Base-by-base conservation (phyloP, 1,139 yeast genomes). In the Kazachstania sp. region DNA sequence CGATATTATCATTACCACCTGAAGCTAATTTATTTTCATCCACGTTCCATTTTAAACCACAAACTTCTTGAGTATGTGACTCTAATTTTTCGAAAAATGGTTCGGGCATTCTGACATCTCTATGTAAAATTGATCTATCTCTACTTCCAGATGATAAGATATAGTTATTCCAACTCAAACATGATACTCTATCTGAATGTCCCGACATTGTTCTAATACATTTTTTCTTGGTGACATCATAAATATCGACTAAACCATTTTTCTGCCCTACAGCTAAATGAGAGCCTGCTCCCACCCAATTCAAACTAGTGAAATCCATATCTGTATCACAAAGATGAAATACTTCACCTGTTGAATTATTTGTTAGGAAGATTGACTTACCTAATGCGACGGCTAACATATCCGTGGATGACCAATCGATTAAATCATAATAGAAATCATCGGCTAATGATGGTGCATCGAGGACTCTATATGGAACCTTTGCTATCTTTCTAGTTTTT, bases 361-460 rank as follows among this genome's bases (percentile, higher is more conserved):
- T 90, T 90, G 97, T 90, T 23, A 90, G 69, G 63, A 92, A 92
- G 1, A 90, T 96, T 45, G 86, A 77, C 47, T 86, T 81, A 0
- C 95, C 95, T 41, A 92, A 71, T 0, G 97, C 97, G 9, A 92
- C 98, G 0, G 95, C 96, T 36, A 92, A 69, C 29, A 86, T 71
- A 65, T 90, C 95, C 52, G 83, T 88, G 34, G 86, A 79, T 0
- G 97, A 96, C 99, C 99, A 92, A 64, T 92, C 97, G 1, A 92
- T 86, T 50, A 92, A 71, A 62, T 92, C 94, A 40, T 88, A 73
- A 63, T 92, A 92, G 62, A 90, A 92, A 65, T 92, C 97, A 64
- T 94, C 98, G 11, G 88, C 86, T 36, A 94, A 71, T 50, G 88
- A 95, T 0, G 98, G 99, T 0, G 99, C 99, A 68, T 92, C 98